Conservation (phyloP, 352 stramenopile species). For the Thalassiosira pacifica region DNA sequence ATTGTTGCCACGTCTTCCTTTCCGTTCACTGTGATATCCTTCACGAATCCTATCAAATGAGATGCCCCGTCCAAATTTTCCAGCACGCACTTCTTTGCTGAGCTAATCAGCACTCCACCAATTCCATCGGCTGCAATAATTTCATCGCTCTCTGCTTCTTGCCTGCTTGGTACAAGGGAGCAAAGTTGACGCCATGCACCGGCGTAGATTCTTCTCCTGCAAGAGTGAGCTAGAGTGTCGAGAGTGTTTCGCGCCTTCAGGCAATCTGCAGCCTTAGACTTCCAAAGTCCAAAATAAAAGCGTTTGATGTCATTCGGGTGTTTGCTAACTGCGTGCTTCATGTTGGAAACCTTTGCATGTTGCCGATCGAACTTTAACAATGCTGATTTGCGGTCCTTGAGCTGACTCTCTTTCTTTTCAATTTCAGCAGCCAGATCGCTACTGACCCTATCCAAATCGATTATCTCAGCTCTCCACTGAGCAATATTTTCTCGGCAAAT, state of each 20-base stretch:
- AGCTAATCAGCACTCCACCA: slow-evolving; percentile 37
- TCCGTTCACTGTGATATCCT: slow-evolving; percentile 6
- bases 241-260: slow-evolving; percentile 12
- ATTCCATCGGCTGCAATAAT: slow-evolving; percentile 25
- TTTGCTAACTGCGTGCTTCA: slow-evolving; percentile 48
- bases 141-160: background rate
- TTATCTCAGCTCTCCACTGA: slow-evolving; percentile 65
- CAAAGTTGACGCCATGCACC: slow-evolving; percentile 40
- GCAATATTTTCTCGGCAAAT: slow-evolving; percentile 65
- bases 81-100: slow-evolving; percentile 4
- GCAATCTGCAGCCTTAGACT: background rate
- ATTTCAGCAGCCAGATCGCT: slow-evolving; percentile 43
- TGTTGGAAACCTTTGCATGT: slow-evolving; percentile 27
- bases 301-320: slow-evolving; percentile 21
- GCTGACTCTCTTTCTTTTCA: slow-evolving; percentile 46
- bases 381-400: slow-evolving; percentile 51
- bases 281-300: slow-evolving; percentile 48
- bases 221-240: slow-evolving; percentile 8
- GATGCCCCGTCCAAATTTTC: slow-evolving; percentile 25
- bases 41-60: slow-evolving; percentile 25
- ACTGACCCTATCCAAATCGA: slow-evolving; percentile 62
- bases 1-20: background rate
- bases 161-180: slow-evolving; percentile 23
- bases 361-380: slow-evolving; percentile 54
- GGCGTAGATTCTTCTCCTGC: slow-evolving; percentile 19